These are phyloP conservation scores for Cryptococcus amylolentus DNA, from an alignment of 1,284 basidiomycete species.

Conservation along the genomic window DNA sequence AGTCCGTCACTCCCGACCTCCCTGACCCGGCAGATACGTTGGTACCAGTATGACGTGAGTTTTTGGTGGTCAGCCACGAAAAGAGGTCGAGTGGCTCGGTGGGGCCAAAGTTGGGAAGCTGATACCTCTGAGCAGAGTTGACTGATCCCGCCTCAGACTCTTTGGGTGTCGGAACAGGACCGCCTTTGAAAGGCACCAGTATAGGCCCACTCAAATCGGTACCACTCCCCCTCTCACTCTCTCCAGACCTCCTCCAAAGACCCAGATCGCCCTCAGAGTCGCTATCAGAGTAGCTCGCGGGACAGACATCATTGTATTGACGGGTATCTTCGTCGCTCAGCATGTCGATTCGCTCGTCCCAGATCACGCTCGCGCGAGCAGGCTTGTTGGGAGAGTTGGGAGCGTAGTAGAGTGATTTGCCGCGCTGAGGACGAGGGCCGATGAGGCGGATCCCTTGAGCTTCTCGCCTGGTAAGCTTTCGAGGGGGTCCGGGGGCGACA, in stretches of 20 bases:
- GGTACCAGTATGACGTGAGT: slow-evolving; percentile 8
- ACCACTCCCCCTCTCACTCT: slow-evolving; percentile 14
- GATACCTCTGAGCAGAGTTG: slow-evolving; percentile 12
- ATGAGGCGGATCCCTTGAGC: slow-evolving; percentile 36
- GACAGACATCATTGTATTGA: slow-evolving; percentile 6
- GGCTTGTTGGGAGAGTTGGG: slow-evolving; percentile 1
- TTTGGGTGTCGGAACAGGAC: slow-evolving; percentile 40
- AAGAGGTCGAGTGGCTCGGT: slow-evolving; percentile 26
- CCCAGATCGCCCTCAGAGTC: slow-evolving; percentile 16
- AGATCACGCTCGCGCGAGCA: slow-evolving; percentile 3
- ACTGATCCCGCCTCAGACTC: slow-evolving; percentile 19
- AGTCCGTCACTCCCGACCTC: slow-evolving; percentile 11
- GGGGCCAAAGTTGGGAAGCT: slow-evolving; percentile 13
- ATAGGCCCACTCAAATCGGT: slow-evolving; percentile 8
- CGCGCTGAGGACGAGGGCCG: slow-evolving; percentile 20
- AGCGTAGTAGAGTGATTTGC: slow-evolving; percentile 12
- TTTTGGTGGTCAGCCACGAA: slow-evolving; percentile 14
- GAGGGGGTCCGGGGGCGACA: slow-evolving; percentile 8
- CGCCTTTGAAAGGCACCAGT: slow-evolving; percentile 24
- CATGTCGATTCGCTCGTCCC: slow-evolving; percentile 30
- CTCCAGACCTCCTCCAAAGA: slow-evolving; percentile 8
- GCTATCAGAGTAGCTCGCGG: neutral
- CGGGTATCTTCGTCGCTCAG: slow-evolving; percentile 39
- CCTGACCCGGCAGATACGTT: slow-evolving; percentile 5
- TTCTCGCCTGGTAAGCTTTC: slow-evolving; percentile 21